A percentile compares a stretch with the other conserved stretches of the same genome.
Conservation (phyloP, 768 basidiomycete genomes). For the Tephrocybe sp. region DNA sequence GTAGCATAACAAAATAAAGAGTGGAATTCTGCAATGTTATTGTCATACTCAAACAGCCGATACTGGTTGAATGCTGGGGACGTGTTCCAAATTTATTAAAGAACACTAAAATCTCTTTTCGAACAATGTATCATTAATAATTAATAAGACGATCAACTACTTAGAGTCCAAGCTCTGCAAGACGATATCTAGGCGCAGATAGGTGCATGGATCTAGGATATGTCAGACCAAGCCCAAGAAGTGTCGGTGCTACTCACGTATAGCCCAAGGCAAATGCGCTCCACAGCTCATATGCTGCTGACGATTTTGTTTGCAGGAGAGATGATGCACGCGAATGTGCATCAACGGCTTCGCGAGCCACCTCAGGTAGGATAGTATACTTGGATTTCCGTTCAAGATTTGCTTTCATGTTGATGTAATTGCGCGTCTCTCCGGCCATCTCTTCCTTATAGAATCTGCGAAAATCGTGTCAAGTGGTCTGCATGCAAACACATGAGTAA, state of each 20-base stretch:
- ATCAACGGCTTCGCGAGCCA: background rate
- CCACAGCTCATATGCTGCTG: background rate
- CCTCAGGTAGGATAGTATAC: background rate
- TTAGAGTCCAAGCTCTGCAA: too few species aligned
- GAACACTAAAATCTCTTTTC: too few species aligned
- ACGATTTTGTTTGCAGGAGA: background rate
- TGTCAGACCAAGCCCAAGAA: too few species aligned
- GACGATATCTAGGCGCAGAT: too few species aligned
- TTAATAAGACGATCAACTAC: too few species aligned
- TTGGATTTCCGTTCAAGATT: background rate
- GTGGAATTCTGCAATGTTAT: too few species aligned
- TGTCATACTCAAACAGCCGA: too few species aligned
- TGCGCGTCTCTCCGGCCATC: background rate
- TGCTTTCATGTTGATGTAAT: background rate
- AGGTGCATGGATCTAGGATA: too few species aligned
- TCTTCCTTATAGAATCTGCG: conserved; percentile 1
- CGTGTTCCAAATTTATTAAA: too few species aligned
- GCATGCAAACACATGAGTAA: background rate
- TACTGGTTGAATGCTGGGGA: too few species aligned
- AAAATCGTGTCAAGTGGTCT: background rate
- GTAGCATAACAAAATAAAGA: too few species aligned
- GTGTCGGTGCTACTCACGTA: background rate
- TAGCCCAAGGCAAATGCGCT: background rate
- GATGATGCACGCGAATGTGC: background rate
- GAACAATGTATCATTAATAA: too few species aligned